These are phyloP conservation scores for Phylloporus sp. DNA, from an alignment of 768 basidiomycete species.

Conservation along the genomic window DNA sequence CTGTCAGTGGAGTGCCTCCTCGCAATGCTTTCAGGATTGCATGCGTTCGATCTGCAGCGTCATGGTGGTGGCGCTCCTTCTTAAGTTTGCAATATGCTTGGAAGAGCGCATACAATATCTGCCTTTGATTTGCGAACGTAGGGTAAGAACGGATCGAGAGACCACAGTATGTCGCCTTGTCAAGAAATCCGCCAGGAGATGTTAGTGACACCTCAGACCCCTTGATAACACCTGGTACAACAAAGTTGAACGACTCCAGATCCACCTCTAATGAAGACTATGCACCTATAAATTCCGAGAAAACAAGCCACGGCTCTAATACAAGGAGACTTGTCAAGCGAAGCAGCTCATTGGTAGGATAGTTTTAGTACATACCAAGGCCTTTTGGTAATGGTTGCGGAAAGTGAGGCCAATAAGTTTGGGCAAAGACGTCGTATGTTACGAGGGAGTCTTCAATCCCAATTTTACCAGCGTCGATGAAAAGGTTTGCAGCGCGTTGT, in stretches of 20 bases:
- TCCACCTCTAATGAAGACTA: not conserved
- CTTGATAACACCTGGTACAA: conserved; percentile 54
- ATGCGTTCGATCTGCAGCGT: conserved; percentile 65
- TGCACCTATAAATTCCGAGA: conserved; percentile 61
- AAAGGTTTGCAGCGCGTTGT: conserved; percentile 7
- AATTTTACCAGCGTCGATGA: conserved; percentile 10
- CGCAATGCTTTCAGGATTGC: conserved; percentile 38
- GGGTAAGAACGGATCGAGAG: conserved; percentile 52
- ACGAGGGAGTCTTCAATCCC: conserved; percentile 29
- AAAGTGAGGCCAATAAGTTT: conserved; percentile 59
- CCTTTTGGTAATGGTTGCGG: conserved; percentile 47
- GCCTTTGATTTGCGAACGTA: conserved; percentile 50
- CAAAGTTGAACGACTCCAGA: not conserved
- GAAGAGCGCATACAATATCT: conserved; percentile 51
- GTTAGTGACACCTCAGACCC: conserved; percentile 55
- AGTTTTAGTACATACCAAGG: conserved; percentile 38
- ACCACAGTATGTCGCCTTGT: conserved; percentile 40
- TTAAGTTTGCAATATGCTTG: conserved; percentile 48
- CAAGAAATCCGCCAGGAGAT: conserved; percentile 37
- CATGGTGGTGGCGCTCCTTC: conserved; percentile 39
- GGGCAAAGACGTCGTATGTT: conserved; percentile 46
- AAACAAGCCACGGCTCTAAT: conserved; percentile 55
- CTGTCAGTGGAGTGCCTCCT: conserved; percentile 28
- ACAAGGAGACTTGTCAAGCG: not conserved
- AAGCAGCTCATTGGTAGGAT: not conserved